A percentile compares a stretch with the other conserved stretches of the same genome.
phyloP scores from a whole-genome alignment of 768 basidiomycete genomes.

The Filobasidium wieringae region DNA sequence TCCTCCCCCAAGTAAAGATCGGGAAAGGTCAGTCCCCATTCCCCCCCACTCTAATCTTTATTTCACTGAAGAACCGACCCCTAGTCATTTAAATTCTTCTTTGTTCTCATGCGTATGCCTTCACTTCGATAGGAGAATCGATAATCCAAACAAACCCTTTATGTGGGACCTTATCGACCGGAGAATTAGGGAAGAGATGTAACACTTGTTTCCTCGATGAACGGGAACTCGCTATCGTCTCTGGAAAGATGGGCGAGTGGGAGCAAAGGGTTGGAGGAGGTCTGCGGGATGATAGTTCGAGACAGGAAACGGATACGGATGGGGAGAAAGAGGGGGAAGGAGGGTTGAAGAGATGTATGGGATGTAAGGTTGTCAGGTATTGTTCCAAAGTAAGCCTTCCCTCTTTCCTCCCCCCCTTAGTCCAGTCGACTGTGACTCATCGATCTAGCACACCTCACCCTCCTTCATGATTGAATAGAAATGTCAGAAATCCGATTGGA shows the following conservation, averaged over 20 bases:
- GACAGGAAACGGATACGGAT: not conserved
- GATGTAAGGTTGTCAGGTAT: constrained; percentile 60
- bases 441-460: no score
- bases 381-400: constrained; percentile 54
- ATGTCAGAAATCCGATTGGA: constrained; percentile 68
- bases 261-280: not conserved
- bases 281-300: not conserved
- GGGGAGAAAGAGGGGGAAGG: constrained; percentile 30
- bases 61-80: not conserved
- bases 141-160: constrained; percentile 53
- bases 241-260: not conserved
- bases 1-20: constrained; percentile 4
- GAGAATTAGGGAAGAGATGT: constrained; percentile 53
- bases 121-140: constrained; percentile 47
- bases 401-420: not conserved
- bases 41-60: not conserved
- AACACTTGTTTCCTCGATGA: constrained; percentile 48
- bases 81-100: not conserved
- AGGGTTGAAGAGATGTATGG: constrained; percentile 56
- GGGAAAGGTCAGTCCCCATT: constrained; percentile 9
- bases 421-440: not conserved
- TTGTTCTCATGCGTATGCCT: no score
- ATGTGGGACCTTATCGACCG: constrained; percentile 54
- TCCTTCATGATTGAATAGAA: constrained; percentile 38
- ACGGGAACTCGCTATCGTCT: constrained; percentile 16